Conservation (phyloP, 2,329 filamentous ascomycete genomes). For the Alternaria conjuncta region DNA sequence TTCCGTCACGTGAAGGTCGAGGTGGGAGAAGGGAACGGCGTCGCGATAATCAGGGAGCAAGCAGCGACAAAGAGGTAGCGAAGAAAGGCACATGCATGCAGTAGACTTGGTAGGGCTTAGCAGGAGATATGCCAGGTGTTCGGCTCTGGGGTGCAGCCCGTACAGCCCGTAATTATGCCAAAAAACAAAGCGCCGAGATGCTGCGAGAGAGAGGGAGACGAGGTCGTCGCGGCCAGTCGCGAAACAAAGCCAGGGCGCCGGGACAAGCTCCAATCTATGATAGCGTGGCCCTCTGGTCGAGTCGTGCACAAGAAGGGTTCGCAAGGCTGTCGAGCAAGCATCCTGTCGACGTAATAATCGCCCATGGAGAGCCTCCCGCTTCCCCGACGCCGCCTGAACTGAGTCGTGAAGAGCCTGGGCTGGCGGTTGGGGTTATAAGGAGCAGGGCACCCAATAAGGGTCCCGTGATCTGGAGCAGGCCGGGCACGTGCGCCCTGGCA, state of each 20-base stretch:
- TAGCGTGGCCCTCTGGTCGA: constrained; percentile 28
- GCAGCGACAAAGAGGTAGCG: constrained; percentile 12
- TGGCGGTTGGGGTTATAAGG: neutral
- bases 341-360: neutral
- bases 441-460: neutral
- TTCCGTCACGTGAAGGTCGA: constrained; percentile 13
- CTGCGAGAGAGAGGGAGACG: constrained; percentile 5
- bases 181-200: constrained; percentile 5
- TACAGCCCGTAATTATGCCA: constrained; percentile 6
- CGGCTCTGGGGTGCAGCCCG: constrained; percentile 21
- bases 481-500: neutral
- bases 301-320: constrained; percentile 6
- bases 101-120: constrained; percentile 39
- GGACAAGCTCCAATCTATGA: constrained; percentile 29
- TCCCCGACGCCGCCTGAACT: constrained; percentile 2
- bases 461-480: constrained; percentile 1
- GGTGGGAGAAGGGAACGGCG: neutral
- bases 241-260: constrained; percentile 23
- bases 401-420: neutral
- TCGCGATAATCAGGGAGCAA: constrained; percentile 1
- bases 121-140: constrained; percentile 29
- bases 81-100: constrained; percentile 14
- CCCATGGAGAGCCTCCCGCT: neutral
- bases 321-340: constrained; percentile 5
- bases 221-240: constrained; percentile 30